Conservation (phyloP, 129 eudicot species). For the Rutidosis leptorrhynchoides region DNA sequence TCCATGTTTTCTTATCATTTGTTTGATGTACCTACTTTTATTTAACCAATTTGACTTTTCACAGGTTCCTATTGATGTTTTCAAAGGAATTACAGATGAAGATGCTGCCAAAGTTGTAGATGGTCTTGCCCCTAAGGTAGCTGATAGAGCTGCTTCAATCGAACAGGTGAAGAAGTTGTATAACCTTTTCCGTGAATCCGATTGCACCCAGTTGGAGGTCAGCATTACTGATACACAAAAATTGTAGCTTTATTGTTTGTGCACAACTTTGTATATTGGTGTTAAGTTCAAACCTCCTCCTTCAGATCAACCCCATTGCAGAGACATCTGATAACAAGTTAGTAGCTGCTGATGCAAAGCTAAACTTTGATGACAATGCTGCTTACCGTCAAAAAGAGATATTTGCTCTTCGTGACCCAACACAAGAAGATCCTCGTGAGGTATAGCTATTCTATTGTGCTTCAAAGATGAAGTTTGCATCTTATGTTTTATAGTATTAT, state of each 20-base stretch:
- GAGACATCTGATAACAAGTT: slow-evolving; percentile 87
- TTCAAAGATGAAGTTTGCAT: neutral
- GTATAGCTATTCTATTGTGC: slow-evolving; percentile 35
- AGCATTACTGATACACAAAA: slow-evolving; percentile 19
- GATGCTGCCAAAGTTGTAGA: slow-evolving; percentile 83
- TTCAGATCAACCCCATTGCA: slow-evolving; percentile 92
- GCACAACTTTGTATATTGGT: neutral
- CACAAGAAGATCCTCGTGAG: slow-evolving; percentile 99
- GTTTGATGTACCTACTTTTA: slow-evolving; percentile 6
- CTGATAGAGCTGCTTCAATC: slow-evolving; percentile 73
- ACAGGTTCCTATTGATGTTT: slow-evolving; percentile 20
- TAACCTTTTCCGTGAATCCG: slow-evolving; percentile 79
- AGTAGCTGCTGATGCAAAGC: slow-evolving; percentile 98
- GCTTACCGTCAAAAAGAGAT: slow-evolving; percentile 93
- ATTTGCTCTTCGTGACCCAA: slow-evolving; percentile 86
- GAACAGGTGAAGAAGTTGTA: slow-evolving; percentile 97
- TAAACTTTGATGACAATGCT: slow-evolving; percentile 96
- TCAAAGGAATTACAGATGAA: slow-evolving; percentile 21
- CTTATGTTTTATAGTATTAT: neutral
- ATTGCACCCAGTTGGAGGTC: slow-evolving; percentile 94
- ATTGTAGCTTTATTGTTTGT: slow-evolving; percentile 1
- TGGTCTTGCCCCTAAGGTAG: slow-evolving; percentile 84
- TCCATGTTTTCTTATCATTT: neutral
- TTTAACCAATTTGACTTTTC: slow-evolving; percentile 23
- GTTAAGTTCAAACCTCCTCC: slow-evolving; percentile 15